These are phyloP conservation scores for Schizosaccharomyces osmophilus DNA, from an alignment of 805 yeast species.

Conservation along the genomic window DNA sequence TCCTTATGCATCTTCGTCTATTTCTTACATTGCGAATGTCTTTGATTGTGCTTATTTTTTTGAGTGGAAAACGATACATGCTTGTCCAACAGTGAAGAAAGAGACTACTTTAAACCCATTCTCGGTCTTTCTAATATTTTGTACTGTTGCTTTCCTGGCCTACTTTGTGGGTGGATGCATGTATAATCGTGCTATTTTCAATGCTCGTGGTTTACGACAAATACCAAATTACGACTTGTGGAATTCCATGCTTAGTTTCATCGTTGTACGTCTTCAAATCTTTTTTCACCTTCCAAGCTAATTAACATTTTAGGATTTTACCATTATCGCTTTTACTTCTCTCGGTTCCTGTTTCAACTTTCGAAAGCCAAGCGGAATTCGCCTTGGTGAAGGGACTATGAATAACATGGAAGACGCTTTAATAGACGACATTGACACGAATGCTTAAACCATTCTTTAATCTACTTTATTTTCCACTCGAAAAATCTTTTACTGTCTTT, in stretches of 20 bases:
- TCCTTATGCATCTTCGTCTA: constrained; percentile 17
- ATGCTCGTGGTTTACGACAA: not conserved
- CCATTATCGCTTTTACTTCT: no score
- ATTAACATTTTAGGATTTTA: not conserved
- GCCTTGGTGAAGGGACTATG: no score
- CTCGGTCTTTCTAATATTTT: constrained; percentile 40
- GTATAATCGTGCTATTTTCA: not conserved
- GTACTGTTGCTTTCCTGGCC: constrained; percentile 5
- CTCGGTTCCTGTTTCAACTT: no score
- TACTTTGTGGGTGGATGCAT: constrained; percentile 1
- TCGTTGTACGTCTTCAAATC: not conserved
- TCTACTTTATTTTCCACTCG: not conserved
- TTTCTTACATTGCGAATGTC: constrained; percentile 43
- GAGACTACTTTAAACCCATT: constrained; percentile 18
- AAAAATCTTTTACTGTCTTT: not conserved
- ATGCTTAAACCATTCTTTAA: no score
- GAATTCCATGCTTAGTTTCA: not conserved
- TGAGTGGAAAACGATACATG: constrained; percentile 64
- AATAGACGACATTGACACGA: no score
- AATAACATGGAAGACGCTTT: no score
- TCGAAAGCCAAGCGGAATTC: no score
- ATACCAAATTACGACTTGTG: constrained; percentile 1
- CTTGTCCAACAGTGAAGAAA: constrained; percentile 40
- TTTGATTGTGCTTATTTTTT: constrained; percentile 65
- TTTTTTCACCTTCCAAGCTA: not conserved